Base-by-base conservation (phyloP, 2,329 filamentous ascomycete genomes). In the Ceratocystis papillata region DNA sequence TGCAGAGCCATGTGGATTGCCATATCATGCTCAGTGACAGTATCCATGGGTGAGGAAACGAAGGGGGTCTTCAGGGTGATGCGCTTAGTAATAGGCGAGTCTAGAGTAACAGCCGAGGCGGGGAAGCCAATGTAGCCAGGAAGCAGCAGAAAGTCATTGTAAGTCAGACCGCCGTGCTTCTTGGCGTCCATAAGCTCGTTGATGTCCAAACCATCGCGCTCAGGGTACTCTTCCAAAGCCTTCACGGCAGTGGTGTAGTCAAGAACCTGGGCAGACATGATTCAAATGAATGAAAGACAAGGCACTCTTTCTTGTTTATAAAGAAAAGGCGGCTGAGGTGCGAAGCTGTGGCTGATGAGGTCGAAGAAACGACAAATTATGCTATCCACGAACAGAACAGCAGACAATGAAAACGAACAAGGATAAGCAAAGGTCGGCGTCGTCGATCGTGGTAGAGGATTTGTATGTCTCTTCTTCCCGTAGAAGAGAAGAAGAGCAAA, bases 1-100 rank as follows among this genome's bases (percentile, higher is more conserved):
- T 94, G 87, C 41, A 94, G 83, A 64, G 90, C 90, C 83, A 95
- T 96, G 79, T 96, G 90, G 73, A 99, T 97, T 70, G 94, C 95
- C 95, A 99, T 99, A 76, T 96, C 93, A 79, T 96, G 89, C 81
- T 99, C 94, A 55, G 95, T 99, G 75, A 99, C 94, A 8, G 94
- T 99, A 80, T 99, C 94, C 94, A 99, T 99, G 73, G 95, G 94
- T 48, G 94, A 97, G 60, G 94, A 99, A 70, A 97, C 85, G 74
- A 99, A 92, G 68, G 94, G 94, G 5, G 92, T 95, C 84, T 96
- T 99, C 75, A 99, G 83, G 45, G 89, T 86, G 77, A 99, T 96
- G 73, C 90, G 87, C 84, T 95, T 96, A 71, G 94, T 99, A 73
- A 99, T 83, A 67, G 90, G 90, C 45, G 93, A 90, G 72, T 97